These are phyloP conservation scores for Crithidia expoeki DNA, from an alignment of 208 protist species.

Conservation along the genomic window DNA sequence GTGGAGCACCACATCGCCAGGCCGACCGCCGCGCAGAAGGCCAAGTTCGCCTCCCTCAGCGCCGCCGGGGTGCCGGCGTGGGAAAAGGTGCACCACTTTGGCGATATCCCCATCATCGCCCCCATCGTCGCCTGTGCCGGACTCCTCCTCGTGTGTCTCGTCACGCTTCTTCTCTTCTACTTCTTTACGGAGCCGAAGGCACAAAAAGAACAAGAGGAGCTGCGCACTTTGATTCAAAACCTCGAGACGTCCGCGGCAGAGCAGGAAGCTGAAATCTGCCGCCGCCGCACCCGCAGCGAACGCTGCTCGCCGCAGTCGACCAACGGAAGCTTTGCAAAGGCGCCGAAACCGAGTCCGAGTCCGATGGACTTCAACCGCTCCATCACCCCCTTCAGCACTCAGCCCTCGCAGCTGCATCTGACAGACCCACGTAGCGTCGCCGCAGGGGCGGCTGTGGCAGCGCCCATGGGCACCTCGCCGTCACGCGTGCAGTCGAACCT, in stretches of 20 bases:
- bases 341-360: not conserved
- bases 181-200: conserved; percentile 5
- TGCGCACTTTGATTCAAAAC: conserved; percentile 12
- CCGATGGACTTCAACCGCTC: conserved; percentile 1
- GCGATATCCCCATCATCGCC: conserved; percentile 19
- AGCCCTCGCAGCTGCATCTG: conserved; percentile 4
- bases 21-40: not conserved
- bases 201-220: conserved; percentile 9
- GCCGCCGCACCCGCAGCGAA: conserved; percentile 11
- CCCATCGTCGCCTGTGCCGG: conserved; percentile 22
- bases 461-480: not conserved
- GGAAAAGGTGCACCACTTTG: conserved; percentile 6
- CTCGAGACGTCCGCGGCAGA: conserved; percentile 8
- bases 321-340: conserved; percentile 4
- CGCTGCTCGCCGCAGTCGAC: not conserved
- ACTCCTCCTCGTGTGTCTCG: conserved; percentile 19
- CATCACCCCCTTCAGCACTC: not conserved
- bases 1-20: conserved; percentile 17
- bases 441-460: not conserved
- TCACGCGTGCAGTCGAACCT: not conserved
- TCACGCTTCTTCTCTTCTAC: conserved; percentile 29
- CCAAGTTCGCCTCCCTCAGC: conserved; percentile 1
- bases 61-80: not conserved
- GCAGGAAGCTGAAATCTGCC: conserved; percentile 8
- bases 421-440: not conserved